phyloP scores from a whole-genome alignment of 768 basidiomycete genomes.

The Podaxis mareebaensis region DNA sequence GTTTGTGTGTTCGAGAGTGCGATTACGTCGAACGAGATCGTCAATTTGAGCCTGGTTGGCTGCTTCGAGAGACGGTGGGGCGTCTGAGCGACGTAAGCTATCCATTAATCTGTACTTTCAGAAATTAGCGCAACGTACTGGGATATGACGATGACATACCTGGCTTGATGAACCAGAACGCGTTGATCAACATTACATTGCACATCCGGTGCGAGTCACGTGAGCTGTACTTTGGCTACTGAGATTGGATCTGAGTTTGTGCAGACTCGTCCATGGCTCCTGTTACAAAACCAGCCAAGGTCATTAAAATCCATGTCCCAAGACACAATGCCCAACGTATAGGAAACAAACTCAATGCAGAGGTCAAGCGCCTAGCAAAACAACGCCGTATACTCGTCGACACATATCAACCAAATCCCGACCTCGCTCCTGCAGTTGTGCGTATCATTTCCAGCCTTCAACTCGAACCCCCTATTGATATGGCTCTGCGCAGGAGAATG shows the following conservation, averaged over 20 bases:
- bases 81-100: conserved; percentile 19
- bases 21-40: conserved; percentile 70
- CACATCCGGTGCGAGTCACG: background rate
- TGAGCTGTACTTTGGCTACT: background rate
- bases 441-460: conserved; percentile 28
- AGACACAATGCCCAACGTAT: conserved; percentile 75
- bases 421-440: conserved; percentile 69
- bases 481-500: conserved; percentile 53
- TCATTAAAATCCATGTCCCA: conserved; percentile 67
- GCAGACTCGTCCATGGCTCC: conserved; percentile 49
- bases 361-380: conserved; percentile 58
- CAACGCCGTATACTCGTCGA: conserved; percentile 52
- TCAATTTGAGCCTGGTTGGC: conserved; percentile 70
- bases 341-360: conserved; percentile 58
- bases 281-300: conserved; percentile 49
- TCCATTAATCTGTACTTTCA: background rate
- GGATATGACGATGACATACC: background rate
- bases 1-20: conserved; percentile 61
- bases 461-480: background rate
- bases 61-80: conserved; percentile 50
- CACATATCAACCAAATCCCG: conserved; percentile 61
- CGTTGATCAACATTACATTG: background rate
- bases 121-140: background rate
- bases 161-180: background rate
- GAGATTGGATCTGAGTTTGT: background rate